These are phyloP conservation scores for Epithele typhae DNA, from an alignment of 768 basidiomycete genomes.

Conservation along the genomic window DNA sequence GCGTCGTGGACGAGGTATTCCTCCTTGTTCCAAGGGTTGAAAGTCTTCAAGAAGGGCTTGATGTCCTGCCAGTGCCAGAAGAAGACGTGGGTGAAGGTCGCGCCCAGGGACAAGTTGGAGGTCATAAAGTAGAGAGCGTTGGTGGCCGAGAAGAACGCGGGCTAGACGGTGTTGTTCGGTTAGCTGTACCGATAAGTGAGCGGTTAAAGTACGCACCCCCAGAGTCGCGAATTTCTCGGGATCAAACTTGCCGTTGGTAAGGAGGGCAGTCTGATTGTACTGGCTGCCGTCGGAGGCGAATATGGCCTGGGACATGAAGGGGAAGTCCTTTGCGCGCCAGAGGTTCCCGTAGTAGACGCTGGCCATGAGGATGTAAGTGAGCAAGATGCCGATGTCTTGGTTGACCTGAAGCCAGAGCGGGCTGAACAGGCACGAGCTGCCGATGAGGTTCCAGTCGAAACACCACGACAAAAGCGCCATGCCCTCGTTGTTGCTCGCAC, in stretches of 20 bases:
- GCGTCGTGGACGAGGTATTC: constrained; percentile 31
- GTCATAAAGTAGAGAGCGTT: constrained; percentile 32
- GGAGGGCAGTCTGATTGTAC: constrained; percentile 43
- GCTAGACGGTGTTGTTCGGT: constrained; percentile 28
- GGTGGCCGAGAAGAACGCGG: constrained; percentile 34
- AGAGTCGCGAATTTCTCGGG: constrained; percentile 23
- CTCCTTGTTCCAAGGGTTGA: constrained; percentile 32
- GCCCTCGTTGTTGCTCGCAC: constrained; percentile 51
- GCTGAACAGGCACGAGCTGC: constrained; percentile 35
- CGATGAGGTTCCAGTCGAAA: constrained; percentile 61
- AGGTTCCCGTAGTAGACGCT: constrained; percentile 38
- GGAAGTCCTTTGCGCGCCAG: constrained; percentile 58
- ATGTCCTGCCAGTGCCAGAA: constrained; percentile 35
- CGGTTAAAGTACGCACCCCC: constrained; percentile 13
- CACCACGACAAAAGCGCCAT: constrained; percentile 55
- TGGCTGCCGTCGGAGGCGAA: constrained; percentile 23
- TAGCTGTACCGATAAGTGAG: background rate
- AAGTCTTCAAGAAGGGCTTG: constrained; percentile 28
- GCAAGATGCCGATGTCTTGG: constrained; percentile 25
- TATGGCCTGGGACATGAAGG: constrained; percentile 39
- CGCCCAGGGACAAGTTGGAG: constrained; percentile 31
- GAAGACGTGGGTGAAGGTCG: constrained; percentile 29
- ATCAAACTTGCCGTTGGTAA: constrained; percentile 35
- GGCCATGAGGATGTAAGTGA: constrained; percentile 28
- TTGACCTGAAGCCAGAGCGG: constrained; percentile 25